Evolutionary conservation across 2,329 filamentous ascomycete species (phyloP), one percentile per base, ranked within the genome.

Genomic region (Colletotrichum siamense): DNA sequence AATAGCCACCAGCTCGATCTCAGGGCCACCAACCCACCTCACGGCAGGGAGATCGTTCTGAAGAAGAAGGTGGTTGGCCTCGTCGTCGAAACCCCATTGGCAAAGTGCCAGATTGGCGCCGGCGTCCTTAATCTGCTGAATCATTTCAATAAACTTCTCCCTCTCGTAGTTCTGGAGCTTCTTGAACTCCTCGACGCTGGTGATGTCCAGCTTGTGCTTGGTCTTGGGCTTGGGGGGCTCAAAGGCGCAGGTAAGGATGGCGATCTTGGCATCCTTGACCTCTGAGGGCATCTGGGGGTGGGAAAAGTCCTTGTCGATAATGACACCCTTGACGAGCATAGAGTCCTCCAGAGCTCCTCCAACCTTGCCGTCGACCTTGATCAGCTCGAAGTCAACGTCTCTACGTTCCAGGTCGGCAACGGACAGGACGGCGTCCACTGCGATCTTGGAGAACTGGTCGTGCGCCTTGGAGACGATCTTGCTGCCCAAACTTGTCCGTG

Each of bases 211-310:
- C 90, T 98, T 98, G 88, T 99, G 97, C 92, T 99, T 99, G 64
- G 97, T 99, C 92, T 99, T 99, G 80, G 97, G 97, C 91, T 99
- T 99, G 67, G 97, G 97, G 36, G 97, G 97, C 89, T 99, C 97
- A 84, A 99, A 99, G 6, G 97, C 96, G 85, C 97, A 99, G 68
- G 97, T 99, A 76, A 99, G 89, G 82, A 99, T 99, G 80, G 97
- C 97, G 83, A 99, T 93, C 90, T 98, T 99, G 83, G 97, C 98
- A 86, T 99, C 96, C 81, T 90, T 92, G 79, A 99, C 96, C 87
- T 98, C 96, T 67, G 94, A 95, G 13, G 97, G 97, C 97, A 99
- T 99, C 88, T 99, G 97, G 15, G 97, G 97, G 86, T 99, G 97
- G 44, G 97, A 99, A 86, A 99, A 99, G 88, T 99, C 98, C 90